phyloP scores from a whole-genome alignment of 2,329 filamentous ascomycete genomes.

The Sarocladiaceae sp. region DNA sequence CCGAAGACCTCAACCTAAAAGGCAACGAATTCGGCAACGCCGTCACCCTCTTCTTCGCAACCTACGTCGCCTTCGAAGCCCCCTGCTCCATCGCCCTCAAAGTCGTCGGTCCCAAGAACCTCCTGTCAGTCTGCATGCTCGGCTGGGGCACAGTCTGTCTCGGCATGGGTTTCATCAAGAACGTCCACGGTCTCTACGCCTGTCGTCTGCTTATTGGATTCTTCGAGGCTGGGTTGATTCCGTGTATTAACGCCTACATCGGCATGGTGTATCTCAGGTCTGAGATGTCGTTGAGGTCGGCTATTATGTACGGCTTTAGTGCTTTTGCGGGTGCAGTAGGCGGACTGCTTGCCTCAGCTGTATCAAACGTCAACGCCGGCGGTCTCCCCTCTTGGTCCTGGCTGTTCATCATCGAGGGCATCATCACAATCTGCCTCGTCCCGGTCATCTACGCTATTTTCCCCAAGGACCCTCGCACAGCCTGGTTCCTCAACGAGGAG shows the following conservation, averaged over 20 bases:
- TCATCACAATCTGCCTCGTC: slow-evolving; percentile 31
- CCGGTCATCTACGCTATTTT: slow-evolving; percentile 23
- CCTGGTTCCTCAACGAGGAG: slow-evolving; percentile 14
- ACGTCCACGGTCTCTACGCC: neutral
- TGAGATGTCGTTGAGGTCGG: slow-evolving; percentile 20
- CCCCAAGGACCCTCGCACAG: slow-evolving; percentile 21
- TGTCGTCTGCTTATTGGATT: slow-evolving; percentile 9
- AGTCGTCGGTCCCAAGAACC: slow-evolving; percentile 23
- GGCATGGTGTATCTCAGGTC: slow-evolving; percentile 17
- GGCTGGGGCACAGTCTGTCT: slow-evolving; percentile 17
- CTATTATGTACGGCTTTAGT: slow-evolving; percentile 35
- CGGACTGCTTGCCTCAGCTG: slow-evolving; percentile 37
- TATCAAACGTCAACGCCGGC: slow-evolving; percentile 28
- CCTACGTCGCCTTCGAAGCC: slow-evolving; percentile 27
- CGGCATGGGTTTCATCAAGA: slow-evolving; percentile 15
- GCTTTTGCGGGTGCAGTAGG: slow-evolving; percentile 36
- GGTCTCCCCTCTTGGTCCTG: slow-evolving; percentile 33
- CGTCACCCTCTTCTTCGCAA: slow-evolving; percentile 14
- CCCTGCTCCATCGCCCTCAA: slow-evolving; percentile 26
- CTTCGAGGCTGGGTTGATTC: slow-evolving; percentile 12
- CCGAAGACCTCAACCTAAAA: slow-evolving; percentile 23
- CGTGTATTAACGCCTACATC: slow-evolving; percentile 13
- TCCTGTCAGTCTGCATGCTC: slow-evolving; percentile 18
- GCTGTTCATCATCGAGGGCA: slow-evolving; percentile 36
- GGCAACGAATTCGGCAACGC: slow-evolving; percentile 24